Percentiles rank a stretch among this genome's conserved stretches.
Conservation (phyloP, 2,329 filamentous ascomycete genomes). For the Microascus cirrosus region DNA sequence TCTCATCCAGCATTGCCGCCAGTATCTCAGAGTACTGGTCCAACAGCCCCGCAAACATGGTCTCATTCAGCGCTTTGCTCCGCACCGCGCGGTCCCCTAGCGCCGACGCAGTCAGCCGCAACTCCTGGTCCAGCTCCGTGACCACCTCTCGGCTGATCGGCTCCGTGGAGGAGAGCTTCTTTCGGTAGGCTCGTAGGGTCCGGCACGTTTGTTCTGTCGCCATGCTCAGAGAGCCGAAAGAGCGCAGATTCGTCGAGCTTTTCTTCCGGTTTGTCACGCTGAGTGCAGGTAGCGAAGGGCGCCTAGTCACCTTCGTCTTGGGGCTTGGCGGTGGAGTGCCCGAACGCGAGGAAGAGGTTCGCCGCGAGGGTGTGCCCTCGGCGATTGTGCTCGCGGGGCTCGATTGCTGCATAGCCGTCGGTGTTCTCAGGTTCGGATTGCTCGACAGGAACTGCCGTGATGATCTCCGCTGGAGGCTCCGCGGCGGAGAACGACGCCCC, state of each 20-base stretch:
- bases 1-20: slow-evolving; percentile 61
- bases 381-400: slow-evolving; percentile 28
- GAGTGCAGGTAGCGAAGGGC: slow-evolving; percentile 43
- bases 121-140: slow-evolving; percentile 53
- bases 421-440: slow-evolving; percentile 19
- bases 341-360: slow-evolving; percentile 31
- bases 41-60: slow-evolving; percentile 50
- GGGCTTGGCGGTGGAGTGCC: slow-evolving; percentile 40
- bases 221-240: slow-evolving; percentile 45
- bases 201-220: slow-evolving; percentile 55
- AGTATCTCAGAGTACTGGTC: slow-evolving; percentile 68
- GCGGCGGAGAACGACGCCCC: slow-evolving; percentile 43
- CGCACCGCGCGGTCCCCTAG: slow-evolving; percentile 45
- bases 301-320: slow-evolving; percentile 31
- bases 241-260: slow-evolving; percentile 34
- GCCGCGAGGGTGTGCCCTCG: slow-evolving; percentile 36
- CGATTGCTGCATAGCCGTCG: slow-evolving; percentile 23
- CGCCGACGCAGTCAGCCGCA: slow-evolving; percentile 51
- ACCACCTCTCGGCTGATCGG: slow-evolving; percentile 45
- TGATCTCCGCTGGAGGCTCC: slow-evolving; percentile 40
- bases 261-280: slow-evolving; percentile 35
- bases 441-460: slow-evolving; percentile 24
- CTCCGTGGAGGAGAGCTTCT: slow-evolving; percentile 47
- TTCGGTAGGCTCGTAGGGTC: slow-evolving; percentile 49
- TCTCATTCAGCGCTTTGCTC: slow-evolving; percentile 44